These are phyloP conservation scores for Saccharomyces hybrid DNA, from an alignment of 1,139 yeast genomes.

Conservation along the genomic window DNA sequence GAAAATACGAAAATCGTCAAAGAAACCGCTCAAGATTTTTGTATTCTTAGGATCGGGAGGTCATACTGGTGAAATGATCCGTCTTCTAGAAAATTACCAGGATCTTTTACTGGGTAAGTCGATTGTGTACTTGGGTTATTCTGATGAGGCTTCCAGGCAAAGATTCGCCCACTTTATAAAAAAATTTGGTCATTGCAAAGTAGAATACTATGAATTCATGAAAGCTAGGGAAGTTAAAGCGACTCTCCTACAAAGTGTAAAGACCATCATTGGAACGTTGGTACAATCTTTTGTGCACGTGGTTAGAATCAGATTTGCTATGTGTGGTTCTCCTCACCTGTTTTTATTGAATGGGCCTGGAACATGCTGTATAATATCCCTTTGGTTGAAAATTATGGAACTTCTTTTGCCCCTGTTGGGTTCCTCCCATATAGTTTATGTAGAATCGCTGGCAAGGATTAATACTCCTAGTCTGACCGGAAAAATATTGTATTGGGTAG, in stretches of 20 bases:
- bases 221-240: conserved; percentile 58
- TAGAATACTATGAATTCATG: conserved; percentile 40
- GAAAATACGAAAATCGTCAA: neutral
- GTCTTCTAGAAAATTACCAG: conserved; percentile 45
- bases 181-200: conserved; percentile 23
- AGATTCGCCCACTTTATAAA: conserved; percentile 34
- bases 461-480: conserved; percentile 72
- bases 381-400: conserved; percentile 54
- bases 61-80: conserved; percentile 91
- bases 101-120: conserved; percentile 20
- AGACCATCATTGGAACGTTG: conserved; percentile 18
- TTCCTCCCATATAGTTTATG: conserved; percentile 60
- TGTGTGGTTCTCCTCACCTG: conserved; percentile 20
- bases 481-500: conserved; percentile 53
- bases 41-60: conserved; percentile 80
- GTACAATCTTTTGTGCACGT: conserved; percentile 16
- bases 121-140: conserved; percentile 27
- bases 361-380: conserved; percentile 58
- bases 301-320: conserved; percentile 11
- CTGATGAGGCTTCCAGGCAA: conserved; percentile 21
- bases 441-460: conserved; percentile 89
- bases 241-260: conserved; percentile 29
- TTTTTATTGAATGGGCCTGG: conserved; percentile 91
- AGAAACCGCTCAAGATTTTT: conserved; percentile 29
- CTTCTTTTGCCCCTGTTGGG: conserved; percentile 37